Evolutionary conservation across 148 eudicot species (phyloP), one percentile per base, ranked within the genome.

Genomic region (Chenopodium suecicum): DNA sequence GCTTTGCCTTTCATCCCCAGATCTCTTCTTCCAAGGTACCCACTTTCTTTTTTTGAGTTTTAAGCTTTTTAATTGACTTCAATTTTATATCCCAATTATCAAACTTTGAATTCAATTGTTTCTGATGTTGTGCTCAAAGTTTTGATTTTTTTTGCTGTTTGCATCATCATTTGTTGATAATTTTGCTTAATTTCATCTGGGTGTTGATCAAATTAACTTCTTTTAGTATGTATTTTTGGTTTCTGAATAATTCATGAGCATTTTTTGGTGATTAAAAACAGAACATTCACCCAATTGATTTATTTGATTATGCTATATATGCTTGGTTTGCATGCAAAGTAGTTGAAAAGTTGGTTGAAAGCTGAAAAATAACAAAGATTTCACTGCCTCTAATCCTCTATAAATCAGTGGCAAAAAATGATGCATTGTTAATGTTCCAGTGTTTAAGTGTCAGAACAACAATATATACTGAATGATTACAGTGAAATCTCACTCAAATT

Each of bases 1-100:
- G 91, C 88, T 83, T 85, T 44, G 85, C 78, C 34, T 79, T 70
- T 80, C 77, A 73, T 80, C 77, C 89, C 78, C 83, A 70, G 79
- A 58, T 86, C 82, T 78, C 85, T 50, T 47, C 83, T 50, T 47
- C 83, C 70, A 87, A 88, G 91, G 94, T 91, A 84, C 78, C 37
- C 16, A 63, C 84, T 77, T 86, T 75, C 9, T 29, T 34, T 50
- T 79, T 72, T 23, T 9, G 50, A 63, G 46, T 8, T 32, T 9
- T 44, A 2, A 52, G 7, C 50, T 44, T 81, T 41, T 34, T 70
- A 14, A 4, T 9, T 17, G 68, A 11, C 2, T 69, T 70, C 5
- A 7, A 19, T 78, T 78, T 46, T 44, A 52, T 23, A 66, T 72
- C 52, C 50, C 11, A n/a, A 52, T 75, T 56, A 1, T 63, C 7